Percentiles rank a stretch among this genome's conserved stretches.
Conservation (phyloP, 768 basidiomycete genomes). For the Calocera viscosa region DNA sequence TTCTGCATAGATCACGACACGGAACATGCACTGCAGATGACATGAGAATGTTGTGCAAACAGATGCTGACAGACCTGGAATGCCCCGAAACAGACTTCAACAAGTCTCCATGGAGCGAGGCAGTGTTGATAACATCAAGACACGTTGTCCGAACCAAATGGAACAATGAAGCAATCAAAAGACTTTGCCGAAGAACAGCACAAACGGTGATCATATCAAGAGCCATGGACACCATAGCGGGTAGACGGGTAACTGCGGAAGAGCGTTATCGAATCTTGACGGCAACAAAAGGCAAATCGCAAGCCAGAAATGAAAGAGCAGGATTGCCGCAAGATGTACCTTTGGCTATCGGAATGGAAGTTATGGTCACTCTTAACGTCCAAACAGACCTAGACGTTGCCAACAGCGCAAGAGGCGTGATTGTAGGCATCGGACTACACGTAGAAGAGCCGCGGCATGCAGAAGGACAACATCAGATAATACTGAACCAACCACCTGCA, state of each 20-base stretch:
- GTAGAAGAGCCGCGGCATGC: conserved; percentile 22
- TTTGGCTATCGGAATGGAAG: conserved; percentile 29
- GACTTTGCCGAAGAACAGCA: not conserved
- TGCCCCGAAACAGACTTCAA: not conserved
- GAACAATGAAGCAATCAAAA: conserved; percentile 6
- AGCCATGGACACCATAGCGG: conserved; percentile 2
- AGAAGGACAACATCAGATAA: conserved; percentile 9
- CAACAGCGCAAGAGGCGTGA: conserved; percentile 30
- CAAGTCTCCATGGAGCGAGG: conserved; percentile 2
- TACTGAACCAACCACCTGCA: conserved; percentile 23
- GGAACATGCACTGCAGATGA: conserved; percentile 24
- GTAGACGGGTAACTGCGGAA: not conserved
- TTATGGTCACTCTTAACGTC: conserved; percentile 31
- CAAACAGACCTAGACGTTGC: conserved; percentile 32
- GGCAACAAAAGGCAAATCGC: not conserved
- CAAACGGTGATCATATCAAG: not conserved
- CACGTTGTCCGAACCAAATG: conserved; percentile 8
- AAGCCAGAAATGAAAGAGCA: not conserved
- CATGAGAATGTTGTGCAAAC: conserved; percentile 16
- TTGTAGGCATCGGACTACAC: conserved; percentile 28
- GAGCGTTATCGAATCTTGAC: conserved; percentile 1
- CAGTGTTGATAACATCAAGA: conserved; percentile 10
- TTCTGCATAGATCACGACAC: conserved; percentile 24
- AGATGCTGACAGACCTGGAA: not conserved
- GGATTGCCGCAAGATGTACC: not conserved